Base-by-base conservation (phyloP, 768 basidiomycete species). In the Suillus subaureus region DNA sequence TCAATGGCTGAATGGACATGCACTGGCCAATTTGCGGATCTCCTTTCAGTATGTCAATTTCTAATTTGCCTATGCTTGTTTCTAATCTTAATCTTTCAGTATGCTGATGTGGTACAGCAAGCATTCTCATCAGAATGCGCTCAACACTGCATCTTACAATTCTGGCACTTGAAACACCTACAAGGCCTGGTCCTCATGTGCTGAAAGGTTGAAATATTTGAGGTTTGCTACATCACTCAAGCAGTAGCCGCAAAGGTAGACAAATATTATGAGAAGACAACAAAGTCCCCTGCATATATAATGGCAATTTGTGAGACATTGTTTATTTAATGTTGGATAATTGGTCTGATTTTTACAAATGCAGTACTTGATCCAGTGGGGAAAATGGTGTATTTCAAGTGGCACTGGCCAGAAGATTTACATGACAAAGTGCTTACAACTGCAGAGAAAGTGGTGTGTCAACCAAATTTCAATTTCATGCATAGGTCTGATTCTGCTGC, bases 321-420 rank as follows among this genome's bases (percentile, higher is more conserved):
- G 0, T 47, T n/a, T n/a, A 23, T n/a, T 45, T 21, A 43, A 42
- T 42, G 4, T 21, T 47, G 1, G 4, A 47, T n/a, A 45, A 45
- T 45, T 2, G 1, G 3, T 45, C 43, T 47, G 4, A 47, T 47
- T 4, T 11, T 31, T 23, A 15, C 15, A 21, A 33, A 5, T 60
- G 23, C 6, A 75, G 74, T 76, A 15, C 67, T 78, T 7, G 52
- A 77, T 63, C 74, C 73, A 26, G 40, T 33, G 23, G 60, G 67
- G 51, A 78, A 76, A 54, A 57, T 66, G 28, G 40, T 4, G 6
- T 68, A 77, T 56, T 72, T 78, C 51, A 67, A 72, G 37, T 70
- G 68, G 52, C 64, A 76, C 58, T 79, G 75, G 75, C 42, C 63
- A 6, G 64, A 49, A 6, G 28, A 69, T 1, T 68, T 74, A 5